phyloP scores from a whole-genome alignment of 164 flowering plant species.

The Magnolia changhungtana region DNA sequence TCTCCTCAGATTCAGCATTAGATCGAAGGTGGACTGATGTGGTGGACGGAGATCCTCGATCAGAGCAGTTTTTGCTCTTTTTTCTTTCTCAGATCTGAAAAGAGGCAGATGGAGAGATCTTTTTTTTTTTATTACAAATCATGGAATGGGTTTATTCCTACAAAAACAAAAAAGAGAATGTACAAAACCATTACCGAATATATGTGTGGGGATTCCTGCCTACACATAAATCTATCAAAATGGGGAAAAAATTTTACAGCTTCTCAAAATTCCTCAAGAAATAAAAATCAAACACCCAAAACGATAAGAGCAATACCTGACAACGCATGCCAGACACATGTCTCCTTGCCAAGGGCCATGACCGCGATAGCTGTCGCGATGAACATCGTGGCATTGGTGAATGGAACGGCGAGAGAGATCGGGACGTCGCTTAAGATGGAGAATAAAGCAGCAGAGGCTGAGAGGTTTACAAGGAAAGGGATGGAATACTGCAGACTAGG shows the following conservation, averaged over 20 bases:
- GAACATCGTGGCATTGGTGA: conserved; percentile 90
- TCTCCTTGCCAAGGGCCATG: conserved; percentile 70
- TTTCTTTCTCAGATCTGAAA: too few species aligned
- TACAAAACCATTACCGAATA: neutral
- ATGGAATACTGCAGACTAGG: conserved; percentile 71
- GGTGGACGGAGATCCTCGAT: too few species aligned
- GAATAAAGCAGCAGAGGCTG: conserved; percentile 88
- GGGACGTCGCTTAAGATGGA: conserved; percentile 59
- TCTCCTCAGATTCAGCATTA: too few species aligned
- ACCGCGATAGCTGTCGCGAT: conserved; percentile 84
- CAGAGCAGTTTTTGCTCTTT: too few species aligned
- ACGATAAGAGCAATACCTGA: conserved; percentile 67
- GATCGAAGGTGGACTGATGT: too few species aligned
- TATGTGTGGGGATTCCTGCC: neutral
- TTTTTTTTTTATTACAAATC: neutral
- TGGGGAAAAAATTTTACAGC: too few species aligned
- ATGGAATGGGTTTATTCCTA: neutral
- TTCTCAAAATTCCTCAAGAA: conserved; percentile 18
- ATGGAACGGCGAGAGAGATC: conserved; percentile 88
- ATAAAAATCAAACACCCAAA: conserved; percentile 79
- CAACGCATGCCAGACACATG: conserved; percentile 46
- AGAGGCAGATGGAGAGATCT: too few species aligned
- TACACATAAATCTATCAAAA: neutral
- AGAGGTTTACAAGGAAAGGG: conserved; percentile 71
- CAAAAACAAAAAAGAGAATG: neutral